Base-by-base conservation (phyloP, 306 rosid genomes). In the Castanea sativa region DNA sequence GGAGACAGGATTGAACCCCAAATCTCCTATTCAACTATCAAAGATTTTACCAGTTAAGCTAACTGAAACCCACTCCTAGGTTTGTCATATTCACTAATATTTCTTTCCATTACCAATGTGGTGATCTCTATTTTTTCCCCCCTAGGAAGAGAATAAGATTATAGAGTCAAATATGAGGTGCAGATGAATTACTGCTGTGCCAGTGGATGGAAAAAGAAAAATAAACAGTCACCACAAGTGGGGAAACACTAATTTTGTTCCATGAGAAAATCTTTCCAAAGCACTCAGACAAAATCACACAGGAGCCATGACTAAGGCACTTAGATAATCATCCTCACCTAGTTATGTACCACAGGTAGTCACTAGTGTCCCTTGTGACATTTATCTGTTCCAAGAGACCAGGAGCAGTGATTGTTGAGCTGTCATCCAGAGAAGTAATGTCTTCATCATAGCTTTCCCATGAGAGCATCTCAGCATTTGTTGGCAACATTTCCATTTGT, bases 301-400 rank as follows among this genome's bases (percentile, higher is more conserved):
- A 55, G 61, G 41, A 65, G 56, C 76, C 30, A 80, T 29, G 38
- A 63, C 3, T 69, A 60, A 63, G 38, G 55, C 76, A 88, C 75
- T 60, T 33, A 53, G 55, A 33, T 71, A 83, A 86, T 51, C 56
- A 85, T 69, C 75, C 93, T 88, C 84, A 96, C 99, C 94, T 90
- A 21, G 98, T 90, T 78, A 82, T 93, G 85, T 96, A 96, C 99
- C 99, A 96, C 68, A 96, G 93, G 78, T 96, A 96, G 87, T 96
- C 99, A 59, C 94, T 96, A 78, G 87, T 53, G 85, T 96, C 99
- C 73, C 98, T 82, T 7, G 99, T 96, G 72, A 96, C 96, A 53
- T 96, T 96, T 73, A 96, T 83, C 90, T 96, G 99, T 80, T 96
- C 99, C 85, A 96, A 85, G 82, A 96, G 95, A 87, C 99, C 99